Conservation (phyloP, 2,329 filamentous ascomycete species). For the Trichophyton mentagrophytes region DNA sequence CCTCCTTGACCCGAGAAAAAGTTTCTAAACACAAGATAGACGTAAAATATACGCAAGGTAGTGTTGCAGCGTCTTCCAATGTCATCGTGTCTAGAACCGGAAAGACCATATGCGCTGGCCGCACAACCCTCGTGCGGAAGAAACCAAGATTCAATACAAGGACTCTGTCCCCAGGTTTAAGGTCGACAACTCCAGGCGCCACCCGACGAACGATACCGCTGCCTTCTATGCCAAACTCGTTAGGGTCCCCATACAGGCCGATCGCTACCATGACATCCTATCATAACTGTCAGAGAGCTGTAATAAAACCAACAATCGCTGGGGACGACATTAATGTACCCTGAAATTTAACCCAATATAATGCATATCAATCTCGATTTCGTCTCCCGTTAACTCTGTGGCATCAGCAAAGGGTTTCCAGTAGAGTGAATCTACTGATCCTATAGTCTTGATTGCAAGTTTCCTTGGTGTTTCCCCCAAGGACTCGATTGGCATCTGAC, state of each 20-base stretch:
- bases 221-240: constrained; percentile 8
- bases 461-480: not conserved
- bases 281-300: not conserved
- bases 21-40: constrained; percentile 11
- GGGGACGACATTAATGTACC: not conserved
- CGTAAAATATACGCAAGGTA: constrained; percentile 12
- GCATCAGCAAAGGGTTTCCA: not conserved
- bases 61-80: constrained; percentile 14
- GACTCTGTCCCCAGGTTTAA: constrained; percentile 12
- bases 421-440: not conserved
- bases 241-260: not conserved
- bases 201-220: constrained; percentile 9
- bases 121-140: constrained; percentile 3
- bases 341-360: constrained; percentile 22
- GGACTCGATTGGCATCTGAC: not conserved
- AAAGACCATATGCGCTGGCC: constrained; percentile 2
- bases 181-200: not conserved
- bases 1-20: constrained; percentile 11
- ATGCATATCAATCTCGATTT: constrained; percentile 23
- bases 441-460: not conserved
- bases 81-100: constrained; percentile 11
- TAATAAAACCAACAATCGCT: not conserved
- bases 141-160: not conserved
- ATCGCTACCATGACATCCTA: not conserved
- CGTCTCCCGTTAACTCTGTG: not conserved